phyloP scores from a whole-genome alignment of 257 asterid genomes.

The Euphrasia confusa region DNA sequence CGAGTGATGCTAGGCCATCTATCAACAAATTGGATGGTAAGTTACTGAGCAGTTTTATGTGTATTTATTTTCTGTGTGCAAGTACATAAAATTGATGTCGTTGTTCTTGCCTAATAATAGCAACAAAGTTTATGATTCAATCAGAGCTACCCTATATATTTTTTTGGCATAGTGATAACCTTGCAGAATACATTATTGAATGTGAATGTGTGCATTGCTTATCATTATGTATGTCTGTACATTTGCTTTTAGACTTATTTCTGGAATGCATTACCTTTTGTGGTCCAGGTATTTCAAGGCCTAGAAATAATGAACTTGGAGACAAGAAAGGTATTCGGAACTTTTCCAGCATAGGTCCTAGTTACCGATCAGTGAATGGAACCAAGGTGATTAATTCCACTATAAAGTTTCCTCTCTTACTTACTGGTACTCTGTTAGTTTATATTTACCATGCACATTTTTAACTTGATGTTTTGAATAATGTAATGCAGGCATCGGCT shows the following conservation, averaged over 20 bases:
- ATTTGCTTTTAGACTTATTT: background rate
- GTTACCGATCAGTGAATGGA: conserved; percentile 32
- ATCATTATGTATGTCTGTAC: conserved; percentile 2
- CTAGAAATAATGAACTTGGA: conserved; percentile 30
- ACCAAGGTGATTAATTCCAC: conserved; percentile 25
- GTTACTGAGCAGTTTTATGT: conserved; percentile 13
- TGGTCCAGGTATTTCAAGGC: conserved; percentile 36
- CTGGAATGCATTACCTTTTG: conserved; percentile 8
- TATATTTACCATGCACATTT: conserved; percentile 8
- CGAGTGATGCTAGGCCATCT: conserved; percentile 44
- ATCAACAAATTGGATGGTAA: conserved; percentile 53
- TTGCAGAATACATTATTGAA: background rate
- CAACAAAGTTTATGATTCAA: background rate
- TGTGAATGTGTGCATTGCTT: conserved; percentile 19
- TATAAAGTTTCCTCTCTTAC: background rate
- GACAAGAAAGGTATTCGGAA: conserved; percentile 28
- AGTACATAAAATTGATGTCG: background rate
- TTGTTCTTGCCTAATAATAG: background rate
- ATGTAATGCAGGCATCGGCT: conserved; percentile 41
- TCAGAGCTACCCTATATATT: conserved; percentile 3
- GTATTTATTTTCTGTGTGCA: conserved; percentile 11
- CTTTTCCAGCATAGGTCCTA: conserved; percentile 27
- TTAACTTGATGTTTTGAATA: conserved; percentile 23
- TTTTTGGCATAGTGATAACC: background rate
- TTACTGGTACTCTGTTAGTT: conserved; percentile 16